phyloP scores from a whole-genome alignment of 2,329 filamentous ascomycete species.

The Fusarium mundagurra region DNA sequence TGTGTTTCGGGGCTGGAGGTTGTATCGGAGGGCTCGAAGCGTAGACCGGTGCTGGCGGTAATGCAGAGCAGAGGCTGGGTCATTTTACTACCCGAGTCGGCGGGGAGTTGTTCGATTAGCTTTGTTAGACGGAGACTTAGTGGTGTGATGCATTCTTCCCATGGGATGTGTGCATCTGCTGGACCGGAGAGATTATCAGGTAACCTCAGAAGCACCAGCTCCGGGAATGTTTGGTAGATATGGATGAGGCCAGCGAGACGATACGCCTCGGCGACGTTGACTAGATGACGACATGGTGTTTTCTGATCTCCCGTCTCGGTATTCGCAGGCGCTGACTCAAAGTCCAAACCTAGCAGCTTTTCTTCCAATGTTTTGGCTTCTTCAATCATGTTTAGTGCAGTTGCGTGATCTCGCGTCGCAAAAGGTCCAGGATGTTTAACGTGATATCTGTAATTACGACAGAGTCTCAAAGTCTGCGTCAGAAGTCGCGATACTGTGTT shows the following conservation, averaged over 20 bases:
- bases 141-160: constrained; percentile 48
- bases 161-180: constrained; percentile 30
- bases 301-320: constrained; percentile 45
- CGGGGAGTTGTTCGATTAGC: constrained; percentile 45
- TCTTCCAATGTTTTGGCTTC: constrained; percentile 48
- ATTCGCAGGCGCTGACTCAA: constrained; percentile 14
- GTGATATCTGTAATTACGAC: constrained; percentile 47
- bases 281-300: constrained; percentile 45
- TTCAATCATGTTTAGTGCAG: constrained; percentile 41
- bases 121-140: constrained; percentile 43
- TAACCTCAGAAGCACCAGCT: constrained; percentile 45
- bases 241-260: constrained; percentile 50
- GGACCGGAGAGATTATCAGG: constrained; percentile 24
- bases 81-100: constrained; percentile 47
- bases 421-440: constrained; percentile 29
- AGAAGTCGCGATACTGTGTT: constrained; percentile 47
- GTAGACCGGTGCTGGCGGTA: constrained; percentile 47
- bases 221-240: constrained; percentile 52
- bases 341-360: constrained; percentile 45
- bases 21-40: constrained; percentile 6
- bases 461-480: constrained; percentile 49
- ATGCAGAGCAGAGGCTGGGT: constrained; percentile 50
- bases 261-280: constrained; percentile 51
- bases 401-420: constrained; percentile 22
- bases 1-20: neutral